These are phyloP conservation scores for Botrytis paeoniae DNA, from an alignment of 2,329 filamentous ascomycete species.

Conservation along the genomic window DNA sequence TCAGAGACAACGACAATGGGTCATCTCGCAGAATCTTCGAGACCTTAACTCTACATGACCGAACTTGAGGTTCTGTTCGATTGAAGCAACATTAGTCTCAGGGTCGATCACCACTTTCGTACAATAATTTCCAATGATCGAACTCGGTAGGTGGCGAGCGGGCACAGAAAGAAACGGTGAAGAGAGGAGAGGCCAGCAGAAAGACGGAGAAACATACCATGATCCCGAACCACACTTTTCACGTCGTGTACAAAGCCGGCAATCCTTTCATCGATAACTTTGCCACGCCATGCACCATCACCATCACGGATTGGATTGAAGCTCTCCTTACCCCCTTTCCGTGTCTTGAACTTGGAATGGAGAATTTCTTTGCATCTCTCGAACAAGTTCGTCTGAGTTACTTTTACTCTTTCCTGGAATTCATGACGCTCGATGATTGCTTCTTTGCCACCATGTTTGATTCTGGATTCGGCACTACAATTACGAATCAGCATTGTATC, in stretches of 20 bases:
- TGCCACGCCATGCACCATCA: conserved; percentile 31
- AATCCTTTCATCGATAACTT: conserved; percentile 27
- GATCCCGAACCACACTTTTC: conserved; percentile 28
- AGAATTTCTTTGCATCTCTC: conserved; percentile 38
- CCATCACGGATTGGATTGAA: conserved; percentile 38
- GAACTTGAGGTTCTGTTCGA: conserved; percentile 29
- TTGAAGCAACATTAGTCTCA: conserved; percentile 23
- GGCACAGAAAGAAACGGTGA: neutral
- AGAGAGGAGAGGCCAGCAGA: neutral
- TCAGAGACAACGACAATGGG: conserved; percentile 9
- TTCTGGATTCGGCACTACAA: conserved; percentile 31
- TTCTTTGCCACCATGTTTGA: conserved; percentile 24
- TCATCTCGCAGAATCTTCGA: conserved; percentile 19
- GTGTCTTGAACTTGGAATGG: conserved; percentile 38
- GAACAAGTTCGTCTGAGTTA: conserved; percentile 36
- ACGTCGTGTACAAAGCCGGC: conserved; percentile 30
- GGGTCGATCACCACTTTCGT: neutral
- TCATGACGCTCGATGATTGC: conserved; percentile 27
- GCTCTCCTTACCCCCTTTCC: conserved; percentile 37
- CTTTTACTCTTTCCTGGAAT: conserved; percentile 28
- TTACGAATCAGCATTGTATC: conserved; percentile 26
- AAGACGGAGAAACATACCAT: conserved; percentile 28
- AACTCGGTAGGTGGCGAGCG: neutral
- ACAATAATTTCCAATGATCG: neutral
- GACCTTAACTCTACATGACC: conserved; percentile 23